Evolutionary conservation across 2,329 filamentous ascomycete species (phyloP), one percentile per base, ranked within the genome.

Genomic region (Penicillium sp.): DNA sequence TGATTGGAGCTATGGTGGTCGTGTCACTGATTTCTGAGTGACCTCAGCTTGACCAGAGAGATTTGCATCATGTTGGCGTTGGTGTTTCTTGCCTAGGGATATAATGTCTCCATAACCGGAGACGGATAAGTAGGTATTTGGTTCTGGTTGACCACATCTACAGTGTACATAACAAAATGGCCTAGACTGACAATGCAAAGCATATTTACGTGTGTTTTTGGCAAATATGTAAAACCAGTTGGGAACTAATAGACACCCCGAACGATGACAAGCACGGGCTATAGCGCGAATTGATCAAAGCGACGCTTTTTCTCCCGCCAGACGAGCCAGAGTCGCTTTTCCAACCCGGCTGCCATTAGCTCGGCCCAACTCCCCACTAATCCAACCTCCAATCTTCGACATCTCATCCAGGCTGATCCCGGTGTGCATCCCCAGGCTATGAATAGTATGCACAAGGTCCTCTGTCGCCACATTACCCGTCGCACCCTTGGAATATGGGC

Each of bases 1-100:
- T 1, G 87, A 90, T 73, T 99, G 93, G 89, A 97, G 91, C 74
- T 99, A 90, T 75, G 97, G 97, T 75, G 94, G 94, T 47, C 82
- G 93, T 62, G 93, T 96, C 54, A 97, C 93, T 25, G 94, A 99
- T 77, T 99, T 99, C 60, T 86, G 69, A 79, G 43, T 53, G 15
- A 27, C 33, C 15, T 19, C 41, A 42, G 23, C 17, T 48, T 57
- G 17, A 36, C 17, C 10, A 47, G 23, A 45, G 31, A 54, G 6
- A 45, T 43, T 60, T 65, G 61, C 65, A 68, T 69, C 48, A 45
- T 49, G 42, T 53, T 58, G 62, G 66, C 61, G 68, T 68, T 68
- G 56, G 51, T 57, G 55, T 50, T 56, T 58, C 7, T 55, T 47
- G 49, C 43, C 38, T 25, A 49, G 38, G 44, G 12, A 35, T 49